Percentiles rank a stretch among this genome's conserved stretches.
phyloP scores from a whole-genome alignment of 1,284 basidiomycete species.

The Microbotryum silenes-acaulis region DNA sequence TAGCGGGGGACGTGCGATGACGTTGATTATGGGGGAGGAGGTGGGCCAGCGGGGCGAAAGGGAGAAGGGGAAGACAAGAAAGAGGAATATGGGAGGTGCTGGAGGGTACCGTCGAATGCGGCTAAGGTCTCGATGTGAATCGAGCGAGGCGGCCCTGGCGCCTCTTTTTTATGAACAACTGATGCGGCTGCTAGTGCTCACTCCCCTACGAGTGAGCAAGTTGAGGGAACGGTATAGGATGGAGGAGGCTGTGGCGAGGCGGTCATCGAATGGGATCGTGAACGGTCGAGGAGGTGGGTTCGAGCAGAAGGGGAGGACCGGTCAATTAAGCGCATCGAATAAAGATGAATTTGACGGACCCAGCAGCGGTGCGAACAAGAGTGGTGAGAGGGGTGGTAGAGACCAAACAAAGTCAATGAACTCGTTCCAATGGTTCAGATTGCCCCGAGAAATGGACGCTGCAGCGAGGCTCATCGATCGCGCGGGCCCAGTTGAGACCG shows the following conservation, averaged over 20 bases:
- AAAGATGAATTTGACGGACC: neutral
- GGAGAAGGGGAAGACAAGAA: neutral
- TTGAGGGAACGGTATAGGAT: constrained; percentile 15
- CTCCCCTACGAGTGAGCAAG: constrained; percentile 21
- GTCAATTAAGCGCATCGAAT: neutral
- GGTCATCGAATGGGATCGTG: neutral
- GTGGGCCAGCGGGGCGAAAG: neutral
- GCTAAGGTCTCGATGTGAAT: neutral
- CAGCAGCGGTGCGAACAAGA: neutral
- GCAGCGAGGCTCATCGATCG: neutral
- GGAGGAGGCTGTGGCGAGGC: neutral
- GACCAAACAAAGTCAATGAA: neutral
- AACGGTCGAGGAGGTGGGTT: neutral
- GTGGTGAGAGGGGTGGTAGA: too few relatives aligned
- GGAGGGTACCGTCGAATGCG: neutral
- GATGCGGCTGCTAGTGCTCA: constrained; percentile 20
- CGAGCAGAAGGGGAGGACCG: neutral
- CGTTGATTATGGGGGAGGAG: neutral
- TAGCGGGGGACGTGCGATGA: neutral
- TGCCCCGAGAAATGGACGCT: too few relatives aligned
- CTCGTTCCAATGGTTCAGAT: neutral
- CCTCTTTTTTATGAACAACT: constrained; percentile 1
- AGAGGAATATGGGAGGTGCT: neutral
- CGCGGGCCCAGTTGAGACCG: neutral
- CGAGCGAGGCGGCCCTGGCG: neutral